Conservation (phyloP, 441 rosid species). For the Adansonia madagascariensis region DNA sequence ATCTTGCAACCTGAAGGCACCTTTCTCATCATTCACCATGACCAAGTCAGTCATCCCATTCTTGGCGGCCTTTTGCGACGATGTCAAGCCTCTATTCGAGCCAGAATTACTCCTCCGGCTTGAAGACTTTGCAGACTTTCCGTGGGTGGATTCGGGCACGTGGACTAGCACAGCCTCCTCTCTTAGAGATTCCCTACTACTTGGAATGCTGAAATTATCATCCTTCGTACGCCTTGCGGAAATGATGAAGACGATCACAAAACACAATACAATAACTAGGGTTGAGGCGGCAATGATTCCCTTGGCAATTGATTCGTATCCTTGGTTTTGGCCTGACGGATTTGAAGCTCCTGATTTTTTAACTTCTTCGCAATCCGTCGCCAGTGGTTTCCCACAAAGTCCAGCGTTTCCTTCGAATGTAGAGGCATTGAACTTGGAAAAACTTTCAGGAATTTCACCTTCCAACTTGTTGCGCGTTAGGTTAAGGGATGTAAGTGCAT, state of each 20-base stretch:
- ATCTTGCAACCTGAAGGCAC: slow-evolving; percentile 75
- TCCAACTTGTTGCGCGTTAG: slow-evolving; percentile 64
- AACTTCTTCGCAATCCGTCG: slow-evolving; percentile 33
- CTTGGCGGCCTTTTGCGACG: slow-evolving; percentile 29
- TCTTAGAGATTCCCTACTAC: slow-evolving; percentile 48
- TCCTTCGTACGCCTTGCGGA: slow-evolving; percentile 33
- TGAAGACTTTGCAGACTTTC: neutral
- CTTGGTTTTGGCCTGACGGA: neutral
- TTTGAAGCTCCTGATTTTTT: neutral
- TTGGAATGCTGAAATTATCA: slow-evolving; percentile 48
- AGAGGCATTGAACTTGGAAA: slow-evolving; percentile 37
- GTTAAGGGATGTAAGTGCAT: slow-evolving; percentile 45
- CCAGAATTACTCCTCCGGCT: neutral
- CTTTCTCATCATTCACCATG: slow-evolving; percentile 72
- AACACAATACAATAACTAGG: slow-evolving; percentile 34
- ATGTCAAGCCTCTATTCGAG: slow-evolving; percentile 19
- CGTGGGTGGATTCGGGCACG: slow-evolving; percentile 36
- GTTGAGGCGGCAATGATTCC: slow-evolving; percentile 30
- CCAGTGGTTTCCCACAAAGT: slow-evolving; percentile 64
- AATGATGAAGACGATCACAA: slow-evolving; percentile 31
- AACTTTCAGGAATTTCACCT: slow-evolving; percentile 63
- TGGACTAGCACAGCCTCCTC: slow-evolving; percentile 43
- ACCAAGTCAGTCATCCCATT: slow-evolving; percentile 54
- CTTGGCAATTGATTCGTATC: neutral
- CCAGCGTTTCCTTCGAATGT: slow-evolving; percentile 49